Evolutionary conservation across 192 early-diverging fungal species (phyloP).

Genomic region (Umbelopsis sp.): DNA sequence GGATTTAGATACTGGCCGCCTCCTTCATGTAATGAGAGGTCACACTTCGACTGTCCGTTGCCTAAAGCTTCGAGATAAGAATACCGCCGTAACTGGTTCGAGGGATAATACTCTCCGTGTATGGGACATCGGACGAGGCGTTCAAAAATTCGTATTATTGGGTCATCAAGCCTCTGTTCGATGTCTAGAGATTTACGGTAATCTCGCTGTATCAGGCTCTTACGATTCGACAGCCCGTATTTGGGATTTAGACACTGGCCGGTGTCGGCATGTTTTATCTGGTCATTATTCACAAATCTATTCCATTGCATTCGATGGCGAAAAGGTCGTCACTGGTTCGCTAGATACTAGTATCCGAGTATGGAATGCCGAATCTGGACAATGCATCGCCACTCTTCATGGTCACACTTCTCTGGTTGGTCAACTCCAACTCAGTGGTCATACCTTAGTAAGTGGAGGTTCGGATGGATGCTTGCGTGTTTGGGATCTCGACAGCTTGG

Average conservation of each 20-base stretch:
- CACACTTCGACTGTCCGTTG: conserved; percentile 97
- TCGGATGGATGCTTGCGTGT: conserved; percentile 91
- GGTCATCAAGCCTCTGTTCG: conserved; percentile 92
- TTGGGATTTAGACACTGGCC: conserved; percentile 82
- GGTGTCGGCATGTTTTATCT: conserved; percentile 67
- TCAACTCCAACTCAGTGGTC: conserved; percentile 53
- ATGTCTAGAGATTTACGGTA: conserved; percentile 83
- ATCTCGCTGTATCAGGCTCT: conserved; percentile 84
- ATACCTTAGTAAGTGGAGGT: conserved; percentile 87
- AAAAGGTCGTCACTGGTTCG: conserved; percentile 87
- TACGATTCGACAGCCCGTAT: conserved; percentile 92
- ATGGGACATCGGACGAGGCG: conserved; percentile 74
- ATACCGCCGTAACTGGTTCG: conserved; percentile 86
- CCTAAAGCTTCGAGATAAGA: conserved; percentile 72
- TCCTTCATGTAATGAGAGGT: conserved; percentile 89
- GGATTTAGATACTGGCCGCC: conserved; percentile 84
- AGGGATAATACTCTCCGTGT: conserved; percentile 91
- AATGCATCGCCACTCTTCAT: conserved; percentile 75
- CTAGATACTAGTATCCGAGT: conserved; percentile 90
- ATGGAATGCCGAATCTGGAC: conserved; percentile 85
- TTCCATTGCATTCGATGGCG: conserved; percentile 83
- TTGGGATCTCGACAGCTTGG: conserved; percentile 73
- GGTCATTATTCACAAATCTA: conserved; percentile 96
- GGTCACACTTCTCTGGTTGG: conserved; percentile 95
- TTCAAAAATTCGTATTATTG: conserved; percentile 69